Evolutionary conservation across 495 filamentous ascomycete species (phyloP), one percentile per base, ranked within the genome.

Genomic region (Diplogelasinospora grovesii): DNA sequence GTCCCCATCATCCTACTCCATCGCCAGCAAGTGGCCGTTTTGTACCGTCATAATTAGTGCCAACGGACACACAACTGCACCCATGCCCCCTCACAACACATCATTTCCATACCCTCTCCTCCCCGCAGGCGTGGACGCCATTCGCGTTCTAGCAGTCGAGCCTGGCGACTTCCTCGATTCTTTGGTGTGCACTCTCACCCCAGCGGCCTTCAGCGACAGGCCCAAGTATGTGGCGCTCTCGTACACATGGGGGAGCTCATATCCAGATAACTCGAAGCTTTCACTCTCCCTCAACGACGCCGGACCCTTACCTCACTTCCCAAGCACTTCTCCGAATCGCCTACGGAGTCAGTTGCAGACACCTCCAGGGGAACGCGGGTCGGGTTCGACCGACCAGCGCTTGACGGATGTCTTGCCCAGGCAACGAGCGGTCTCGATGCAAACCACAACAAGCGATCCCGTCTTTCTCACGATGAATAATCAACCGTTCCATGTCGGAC

Each of bases 171-270:
- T 55, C 25, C 21, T 19, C 11, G 38, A 41, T 4, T 19, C 35
- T 10, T 36, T 55, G 13, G 35, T 40, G 1, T 45, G 44, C 27
- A 41, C 41, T 1, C 52, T 55, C 16, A 19, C 14, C 4, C 26
- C 52, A 6, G 37, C 38, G 0, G 5, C 38, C 0, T 55, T 51
- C 39, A 10, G 15, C n/a, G 21, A n/a, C 20, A 51, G 41, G 21
- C 52, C 45, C 8, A 43, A 32, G n/a, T 55, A 51, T 26, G 31
- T 42, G 2, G 48, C 48, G 3, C 34, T 55, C 1, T 55, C 52
- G 14, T 55, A 55, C 30, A 52, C 52, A 3, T 55, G 52, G 52
- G 44, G 16, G 8, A 34, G 41, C 23, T 32, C 42, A 3, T 33
- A 22, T 8, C 18, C 35, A 9, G 35, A 48, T 13, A 36, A 46